Evolutionary conservation across 257 asterid species (phyloP), one percentile per base, ranked within the genome.

Genomic region (Nicotiana tabacum): DNA sequence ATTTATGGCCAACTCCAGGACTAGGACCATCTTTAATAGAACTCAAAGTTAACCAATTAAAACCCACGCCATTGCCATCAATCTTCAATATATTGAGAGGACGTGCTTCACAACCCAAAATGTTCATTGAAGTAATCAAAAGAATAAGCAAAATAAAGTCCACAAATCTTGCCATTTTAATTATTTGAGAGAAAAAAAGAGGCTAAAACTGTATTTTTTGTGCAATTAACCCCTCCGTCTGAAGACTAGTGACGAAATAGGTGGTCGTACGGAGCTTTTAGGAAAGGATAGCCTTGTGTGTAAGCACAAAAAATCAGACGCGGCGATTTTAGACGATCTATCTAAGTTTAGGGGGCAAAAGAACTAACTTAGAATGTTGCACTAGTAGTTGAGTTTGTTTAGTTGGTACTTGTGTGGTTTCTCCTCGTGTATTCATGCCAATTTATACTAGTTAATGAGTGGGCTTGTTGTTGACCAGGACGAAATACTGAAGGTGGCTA

Each of bases 51-150:
- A 43, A 70, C 82, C 78, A 61, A 58, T 17, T 1, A 43, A 79
- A 79, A 27, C 12, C 1, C 46, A 0, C 39, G 0, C 7, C 18
- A 16, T 17, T 1, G 15, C 16, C 18, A 2, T 29, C 46, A 18
- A 33, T 30, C 64, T 65, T 80, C 13, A 82, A 21, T n/a, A 16
- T 64, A 43, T 81, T 83, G 3, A 90, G 88, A 39, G 77, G 87
- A 46, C 91, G 91, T 5, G 90, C 89, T 24, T 87, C 87, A 4
- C 77, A 83, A 2, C 81, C 2, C 18, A 67, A 74, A 4, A 43
- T 13, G 35, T 74, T 37, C 57, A 85, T 6, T 4, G 84, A 84
- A 79, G 82, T 66, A 72, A 82, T 24, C 27, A 88, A 35, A 27
- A 88, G 81, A 46, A 84, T 4, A 65, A 57, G 3, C 3, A 83